Evolutionary conservation across 768 basidiomycete genomes (phyloP), one percentile per base, ranked within the genome.

Genomic region (Calocera cornea): DNA sequence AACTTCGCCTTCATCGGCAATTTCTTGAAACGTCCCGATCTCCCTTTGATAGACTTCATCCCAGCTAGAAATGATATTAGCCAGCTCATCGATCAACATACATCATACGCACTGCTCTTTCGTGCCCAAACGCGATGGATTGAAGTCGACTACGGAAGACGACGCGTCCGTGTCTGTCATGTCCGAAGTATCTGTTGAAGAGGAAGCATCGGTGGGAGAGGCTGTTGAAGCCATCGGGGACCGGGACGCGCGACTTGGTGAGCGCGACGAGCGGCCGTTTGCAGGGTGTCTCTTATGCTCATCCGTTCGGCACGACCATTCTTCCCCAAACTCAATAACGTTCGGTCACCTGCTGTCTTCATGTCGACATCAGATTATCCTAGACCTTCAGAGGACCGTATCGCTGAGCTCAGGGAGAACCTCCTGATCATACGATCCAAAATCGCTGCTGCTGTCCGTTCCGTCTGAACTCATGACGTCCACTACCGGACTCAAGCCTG

Each of bases 1-100:
- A 29, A 90, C 80, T 76, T 93, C 91, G 38, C 91, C 91, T 75
- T 91, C 89, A 73, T 92, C 89, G 22, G 88, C 87, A 34, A 85
- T 84, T 64, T 90, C 91, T 34, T 84, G 78, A 69, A 90, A 92
- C 72, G 89, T 88, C 40, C 73, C 74, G 34, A 92, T 76, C 72
- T 93, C 91, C 44, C 81, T 79, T 41, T 84, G 78, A 75, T 92
- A 93, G 8, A 89, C 86, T 47, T 79, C 71, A 73, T 92, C 88
- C 91, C 91, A 92, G 74, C 90, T 92, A 50, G 33, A 27, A 27
- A 19, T 24, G 38, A n/a, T 49, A 22, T 65, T 36, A 38, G 38
- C 17, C 33, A 41, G n/a, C 12, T 50, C 34, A 22, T 11, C n/a
- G 27, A 68, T n/a, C 31, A 38, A 34, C 36, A 64, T 67, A 2